A percentile compares a stretch with the other conserved stretches of the same genome.
These are phyloP conservation scores for Bothriochloa decipiens DNA, from an alignment of 176 grass and related monocot species.

Conservation along the genomic window DNA sequence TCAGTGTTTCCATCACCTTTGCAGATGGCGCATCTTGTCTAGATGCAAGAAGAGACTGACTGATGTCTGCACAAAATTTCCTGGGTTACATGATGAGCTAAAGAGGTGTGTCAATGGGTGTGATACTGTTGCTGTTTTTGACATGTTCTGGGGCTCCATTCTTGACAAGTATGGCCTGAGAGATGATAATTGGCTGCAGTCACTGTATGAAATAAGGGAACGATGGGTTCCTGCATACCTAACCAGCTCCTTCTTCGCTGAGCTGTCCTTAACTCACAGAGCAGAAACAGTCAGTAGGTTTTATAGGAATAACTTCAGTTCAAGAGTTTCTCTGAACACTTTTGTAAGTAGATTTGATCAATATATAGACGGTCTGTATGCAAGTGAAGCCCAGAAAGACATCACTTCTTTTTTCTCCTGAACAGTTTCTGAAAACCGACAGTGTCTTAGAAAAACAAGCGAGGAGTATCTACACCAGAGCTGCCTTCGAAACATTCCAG, in stretches of 20 bases:
- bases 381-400: conserved; percentile 70
- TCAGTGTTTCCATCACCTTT: conserved; percentile 80
- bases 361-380: conserved; percentile 55
- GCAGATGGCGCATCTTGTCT: conserved; percentile 89
- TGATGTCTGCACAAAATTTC: conserved; percentile 68
- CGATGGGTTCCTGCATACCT: conserved; percentile 92
- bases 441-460: conserved; percentile 87
- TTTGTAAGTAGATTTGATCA: conserved; percentile 81
- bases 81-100: conserved; percentile 71
- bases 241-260: conserved; percentile 76
- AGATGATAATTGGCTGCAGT: conserved; percentile 78
- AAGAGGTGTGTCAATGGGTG: conserved; percentile 75
- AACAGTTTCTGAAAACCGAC: conserved; percentile 72
- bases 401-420: conserved; percentile 44
- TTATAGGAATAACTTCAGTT: conserved; percentile 61
- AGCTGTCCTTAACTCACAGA: conserved; percentile 60
- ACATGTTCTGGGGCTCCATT: conserved; percentile 77
- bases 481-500: conserved; percentile 79
- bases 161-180: conserved; percentile 77
- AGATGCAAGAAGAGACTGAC: conserved; percentile 89
- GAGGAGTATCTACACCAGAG: conserved; percentile 65
- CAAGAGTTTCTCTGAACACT: conserved; percentile 54
- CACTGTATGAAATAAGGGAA: conserved; percentile 62
- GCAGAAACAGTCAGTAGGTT: conserved; percentile 66
- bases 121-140: conserved; percentile 64